phyloP scores from a whole-genome alignment of 371 early-diverging fungal genomes.

The Apophysomyces trapeziformis region DNA sequence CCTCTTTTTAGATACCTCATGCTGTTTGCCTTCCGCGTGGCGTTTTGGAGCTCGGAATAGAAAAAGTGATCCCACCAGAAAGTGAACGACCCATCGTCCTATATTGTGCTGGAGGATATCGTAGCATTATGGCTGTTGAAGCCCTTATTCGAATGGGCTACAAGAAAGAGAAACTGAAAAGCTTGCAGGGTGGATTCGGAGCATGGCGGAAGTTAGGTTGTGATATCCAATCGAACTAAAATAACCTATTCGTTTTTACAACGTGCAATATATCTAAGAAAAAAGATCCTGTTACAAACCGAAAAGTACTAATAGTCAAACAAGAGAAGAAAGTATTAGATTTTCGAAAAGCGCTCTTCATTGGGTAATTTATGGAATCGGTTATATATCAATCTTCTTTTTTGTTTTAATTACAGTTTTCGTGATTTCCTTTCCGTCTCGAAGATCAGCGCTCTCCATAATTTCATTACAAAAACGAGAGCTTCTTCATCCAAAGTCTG shows the following conservation, averaged over 20 bases:
- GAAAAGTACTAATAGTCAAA: neutral
- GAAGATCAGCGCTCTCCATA: slow-evolving; percentile 86
- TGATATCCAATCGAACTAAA: slow-evolving; percentile 19
- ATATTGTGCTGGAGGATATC: slow-evolving; percentile 61
- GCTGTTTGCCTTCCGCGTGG: slow-evolving; percentile 36
- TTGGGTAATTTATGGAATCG: too few species aligned
- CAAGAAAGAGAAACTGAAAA: slow-evolving; percentile 40
- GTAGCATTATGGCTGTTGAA: slow-evolving; percentile 61
- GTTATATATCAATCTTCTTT: neutral
- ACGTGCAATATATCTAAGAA: too few species aligned
- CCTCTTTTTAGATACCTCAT: slow-evolving; percentile 26
- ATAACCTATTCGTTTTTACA: neutral
- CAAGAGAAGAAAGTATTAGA: neutral
- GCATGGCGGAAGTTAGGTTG: slow-evolving; percentile 35
- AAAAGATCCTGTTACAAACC: too few species aligned
- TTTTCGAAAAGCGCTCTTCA: neutral
- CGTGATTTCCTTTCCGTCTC: slow-evolving; percentile 73
- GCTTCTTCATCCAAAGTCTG: slow-evolving; percentile 87
- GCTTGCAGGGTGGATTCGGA: slow-evolving; percentile 35
- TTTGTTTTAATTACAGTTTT: slow-evolving; percentile 26
- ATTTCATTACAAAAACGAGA: slow-evolving; percentile 77
- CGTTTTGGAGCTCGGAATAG: slow-evolving; percentile 30
- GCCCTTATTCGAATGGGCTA: slow-evolving; percentile 58
- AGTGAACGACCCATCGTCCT: slow-evolving; percentile 43
- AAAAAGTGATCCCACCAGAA: slow-evolving; percentile 33